phyloP scores from a whole-genome alignment of 1,139 yeast species.

The Candida sojae region DNA sequence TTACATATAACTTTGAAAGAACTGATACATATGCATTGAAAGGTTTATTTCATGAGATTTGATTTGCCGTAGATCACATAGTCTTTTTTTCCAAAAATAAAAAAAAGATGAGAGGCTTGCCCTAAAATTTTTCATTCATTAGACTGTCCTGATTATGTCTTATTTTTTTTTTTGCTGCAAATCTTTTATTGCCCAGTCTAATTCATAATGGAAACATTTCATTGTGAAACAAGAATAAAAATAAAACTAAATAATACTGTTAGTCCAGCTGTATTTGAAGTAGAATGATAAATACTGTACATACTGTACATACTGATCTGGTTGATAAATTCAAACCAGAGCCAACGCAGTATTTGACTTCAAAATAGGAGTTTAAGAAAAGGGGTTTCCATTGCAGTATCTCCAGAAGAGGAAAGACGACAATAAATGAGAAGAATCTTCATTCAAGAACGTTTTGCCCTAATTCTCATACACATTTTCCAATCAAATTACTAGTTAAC shows the following conservation, averaged over 20 bases:
- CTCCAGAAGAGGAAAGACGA: neutral
- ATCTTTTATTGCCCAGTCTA: neutral
- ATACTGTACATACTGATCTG: too few species aligned
- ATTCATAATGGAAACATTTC: neutral
- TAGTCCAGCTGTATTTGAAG: too few species aligned
- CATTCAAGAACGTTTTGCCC: neutral
- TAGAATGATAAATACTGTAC: too few species aligned
- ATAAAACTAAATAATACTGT: too few species aligned
- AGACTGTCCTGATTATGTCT: neutral
- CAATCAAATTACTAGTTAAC: neutral
- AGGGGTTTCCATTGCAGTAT: too few species aligned
- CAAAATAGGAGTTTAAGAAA: too few species aligned
- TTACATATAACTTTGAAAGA: too few species aligned
- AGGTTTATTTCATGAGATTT: neutral
- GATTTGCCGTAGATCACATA: neutral
- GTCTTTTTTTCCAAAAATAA: neutral
- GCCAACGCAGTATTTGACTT: too few species aligned
- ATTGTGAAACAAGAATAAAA: neutral
- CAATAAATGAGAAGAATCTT: neutral
- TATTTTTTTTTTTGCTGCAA: constrained; percentile 1
- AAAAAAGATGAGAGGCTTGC: neutral
- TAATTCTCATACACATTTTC: neutral
- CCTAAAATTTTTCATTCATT: neutral
- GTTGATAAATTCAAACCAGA: too few species aligned
- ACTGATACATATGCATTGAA: too few species aligned